These are phyloP conservation scores for Ustilago nuda DNA, from an alignment of 1,284 basidiomycete species.

Conservation along the genomic window DNA sequence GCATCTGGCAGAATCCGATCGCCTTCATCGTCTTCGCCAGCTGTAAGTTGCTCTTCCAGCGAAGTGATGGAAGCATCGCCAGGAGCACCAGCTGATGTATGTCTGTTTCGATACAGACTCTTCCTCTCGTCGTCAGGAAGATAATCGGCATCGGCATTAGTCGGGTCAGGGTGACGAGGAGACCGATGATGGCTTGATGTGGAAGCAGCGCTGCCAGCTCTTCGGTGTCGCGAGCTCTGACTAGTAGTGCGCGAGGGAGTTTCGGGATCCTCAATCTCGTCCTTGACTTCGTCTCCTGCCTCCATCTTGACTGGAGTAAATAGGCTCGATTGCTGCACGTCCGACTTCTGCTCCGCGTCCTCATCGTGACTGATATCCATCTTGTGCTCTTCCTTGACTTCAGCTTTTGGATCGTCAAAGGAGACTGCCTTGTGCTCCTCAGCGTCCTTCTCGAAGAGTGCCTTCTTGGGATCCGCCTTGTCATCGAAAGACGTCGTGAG, in stretches of 20 bases:
- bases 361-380: neutral
- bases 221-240: conserved; percentile 19
- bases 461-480: neutral
- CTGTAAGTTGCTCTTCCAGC: conserved; percentile 25
- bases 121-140: conserved; percentile 42
- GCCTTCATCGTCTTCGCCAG: conserved; percentile 4
- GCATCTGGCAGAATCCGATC: neutral
- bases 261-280: conserved; percentile 1
- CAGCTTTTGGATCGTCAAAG: neutral
- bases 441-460: neutral
- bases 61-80: conserved; percentile 39
- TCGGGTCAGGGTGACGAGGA: conserved; percentile 34
- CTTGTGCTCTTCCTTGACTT: neutral
- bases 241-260: conserved; percentile 19
- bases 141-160: conserved; percentile 40
- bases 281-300: neutral
- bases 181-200: conserved; percentile 34
- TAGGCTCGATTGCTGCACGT: neutral
- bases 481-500: conserved; percentile 8
- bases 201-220: conserved; percentile 27
- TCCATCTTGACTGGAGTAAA: neutral
- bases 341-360: conserved; percentile 1
- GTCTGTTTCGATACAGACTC: conserved; percentile 22
- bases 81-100: conserved; percentile 10
- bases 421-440: neutral